phyloP scores from a whole-genome alignment of 768 basidiomycete genomes.

The Russula earlei region DNA sequence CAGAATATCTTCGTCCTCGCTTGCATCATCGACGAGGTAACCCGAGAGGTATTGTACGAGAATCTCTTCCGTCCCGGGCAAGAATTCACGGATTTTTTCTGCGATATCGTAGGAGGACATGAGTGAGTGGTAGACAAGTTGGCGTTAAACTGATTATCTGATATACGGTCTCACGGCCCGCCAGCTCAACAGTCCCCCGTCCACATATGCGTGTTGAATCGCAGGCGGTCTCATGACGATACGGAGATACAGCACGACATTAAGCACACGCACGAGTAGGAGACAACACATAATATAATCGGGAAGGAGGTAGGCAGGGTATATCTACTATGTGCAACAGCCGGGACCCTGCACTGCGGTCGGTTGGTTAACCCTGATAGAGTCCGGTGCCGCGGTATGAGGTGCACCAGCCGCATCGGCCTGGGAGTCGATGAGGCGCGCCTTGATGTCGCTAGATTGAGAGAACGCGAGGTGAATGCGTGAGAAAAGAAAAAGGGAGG shows the following conservation, averaged over 20 bases:
- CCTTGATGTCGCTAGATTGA: slow-evolving; percentile 80
- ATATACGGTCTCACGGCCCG: too few species aligned
- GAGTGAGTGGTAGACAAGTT: too few species aligned
- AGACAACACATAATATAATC: slow-evolving; percentile 5
- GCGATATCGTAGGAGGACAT: slow-evolving; percentile 74
- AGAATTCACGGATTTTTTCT: slow-evolving; percentile 58
- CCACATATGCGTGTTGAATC: slow-evolving; percentile 22
- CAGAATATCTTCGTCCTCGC: slow-evolving; percentile 83
- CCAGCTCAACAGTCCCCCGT: too few species aligned
- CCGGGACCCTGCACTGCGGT: slow-evolving; percentile 30
- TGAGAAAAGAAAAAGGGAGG: not conserved
- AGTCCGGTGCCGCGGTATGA: slow-evolving; percentile 35
- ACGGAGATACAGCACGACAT: slow-evolving; percentile 1
- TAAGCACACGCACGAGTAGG: not conserved
- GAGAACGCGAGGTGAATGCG: not conserved
- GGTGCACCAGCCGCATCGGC: slow-evolving; percentile 44
- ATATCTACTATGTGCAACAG: slow-evolving; percentile 35
- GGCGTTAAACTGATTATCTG: too few species aligned
- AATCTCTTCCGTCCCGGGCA: slow-evolving; percentile 77
- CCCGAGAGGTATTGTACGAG: slow-evolving; percentile 83
- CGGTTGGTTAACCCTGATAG: slow-evolving; percentile 60
- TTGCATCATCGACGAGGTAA: slow-evolving; percentile 80
- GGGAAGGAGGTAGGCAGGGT: not conserved
- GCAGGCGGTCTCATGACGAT: slow-evolving; percentile 22
- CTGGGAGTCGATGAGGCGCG: slow-evolving; percentile 92